These are phyloP conservation scores for Leccinum subtestaceum DNA, from an alignment of 768 basidiomycete species.

Conservation along the genomic window DNA sequence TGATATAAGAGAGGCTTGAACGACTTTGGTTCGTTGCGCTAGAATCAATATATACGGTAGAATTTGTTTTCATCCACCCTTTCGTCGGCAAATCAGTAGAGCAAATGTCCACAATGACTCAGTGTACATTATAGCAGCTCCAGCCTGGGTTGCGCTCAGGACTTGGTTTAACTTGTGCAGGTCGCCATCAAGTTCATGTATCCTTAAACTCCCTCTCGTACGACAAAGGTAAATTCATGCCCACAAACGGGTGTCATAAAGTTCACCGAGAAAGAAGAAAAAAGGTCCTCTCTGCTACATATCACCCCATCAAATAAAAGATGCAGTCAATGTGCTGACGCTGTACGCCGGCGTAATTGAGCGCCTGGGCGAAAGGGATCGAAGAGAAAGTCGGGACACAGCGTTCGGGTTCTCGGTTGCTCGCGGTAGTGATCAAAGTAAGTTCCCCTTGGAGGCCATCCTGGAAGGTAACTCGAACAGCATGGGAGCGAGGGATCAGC, in stretches of 20 bases:
- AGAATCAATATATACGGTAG: background rate
- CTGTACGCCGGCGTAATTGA: conserved; percentile 51
- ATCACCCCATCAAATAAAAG: background rate
- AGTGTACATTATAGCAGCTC: background rate
- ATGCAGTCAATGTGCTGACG: conserved; percentile 29
- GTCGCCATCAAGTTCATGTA: background rate
- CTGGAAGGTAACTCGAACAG: conserved; percentile 53
- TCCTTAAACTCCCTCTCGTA: background rate
- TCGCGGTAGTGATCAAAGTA: background rate
- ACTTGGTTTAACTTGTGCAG: background rate
- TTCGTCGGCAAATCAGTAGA: background rate
- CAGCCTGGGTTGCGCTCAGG: too few species aligned
- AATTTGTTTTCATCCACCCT: background rate
- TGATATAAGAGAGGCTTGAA: conserved; percentile 15
- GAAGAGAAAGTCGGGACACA: background rate
- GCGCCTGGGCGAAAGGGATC: conserved; percentile 28
- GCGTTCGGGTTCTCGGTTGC: background rate
- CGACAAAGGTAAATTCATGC: background rate
- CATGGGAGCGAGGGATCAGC: conserved; percentile 35
- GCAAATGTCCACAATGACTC: background rate
- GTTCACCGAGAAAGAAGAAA: background rate
- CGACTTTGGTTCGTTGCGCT: too few species aligned
- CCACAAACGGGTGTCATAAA: background rate
- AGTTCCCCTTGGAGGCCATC: conserved; percentile 32
- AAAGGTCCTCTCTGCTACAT: background rate